Percentiles rank a stretch among this genome's conserved stretches.
Evolutionary conservation across 192 early-diverging fungal genomes (phyloP).

Genomic region (Entomortierella beljakovae): DNA sequence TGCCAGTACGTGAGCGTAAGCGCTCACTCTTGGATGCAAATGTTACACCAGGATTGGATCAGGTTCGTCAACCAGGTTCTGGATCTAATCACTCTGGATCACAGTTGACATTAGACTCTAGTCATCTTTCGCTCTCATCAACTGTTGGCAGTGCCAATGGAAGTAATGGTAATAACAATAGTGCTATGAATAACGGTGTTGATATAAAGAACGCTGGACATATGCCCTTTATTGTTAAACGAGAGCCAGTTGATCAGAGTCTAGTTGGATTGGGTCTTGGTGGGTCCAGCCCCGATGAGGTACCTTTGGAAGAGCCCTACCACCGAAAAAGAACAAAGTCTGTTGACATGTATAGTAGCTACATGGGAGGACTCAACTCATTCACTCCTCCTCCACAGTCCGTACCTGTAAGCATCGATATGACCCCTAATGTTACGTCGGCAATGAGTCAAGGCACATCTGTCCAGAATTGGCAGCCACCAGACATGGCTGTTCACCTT

Average conservation of each 20-base stretch:
- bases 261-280: conserved; percentile 37
- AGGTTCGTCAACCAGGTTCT: conserved; percentile 31
- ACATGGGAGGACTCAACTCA: conserved; percentile 23
- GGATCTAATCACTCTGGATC: conserved; percentile 3
- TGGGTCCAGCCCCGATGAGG: conserved; percentile 6
- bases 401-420: conserved; percentile 15
- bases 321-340: conserved; percentile 53
- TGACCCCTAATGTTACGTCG: conserved; percentile 4
- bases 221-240: conserved; percentile 12
- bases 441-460: conserved; percentile 34
- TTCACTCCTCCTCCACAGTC: conserved; percentile 14
- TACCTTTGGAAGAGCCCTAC: conserved; percentile 29
- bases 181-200: background rate
- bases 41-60: conserved; percentile 42
- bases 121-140: conserved; percentile 1
- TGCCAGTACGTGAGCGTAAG: conserved; percentile 49
- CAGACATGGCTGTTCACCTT: conserved; percentile 48
- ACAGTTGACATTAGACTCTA: background rate
- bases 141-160: background rate
- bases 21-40: conserved; percentile 50
- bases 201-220: conserved; percentile 7
- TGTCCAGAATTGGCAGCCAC: conserved; percentile 52
- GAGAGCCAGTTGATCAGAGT: conserved; percentile 22
- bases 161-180: background rate
- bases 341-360: conserved; percentile 50